A percentile compares a stretch with the other conserved stretches of the same genome.
Evolutionary conservation across 768 basidiomycete species (phyloP).

Genomic region (Auriscalpium orientale): DNA sequence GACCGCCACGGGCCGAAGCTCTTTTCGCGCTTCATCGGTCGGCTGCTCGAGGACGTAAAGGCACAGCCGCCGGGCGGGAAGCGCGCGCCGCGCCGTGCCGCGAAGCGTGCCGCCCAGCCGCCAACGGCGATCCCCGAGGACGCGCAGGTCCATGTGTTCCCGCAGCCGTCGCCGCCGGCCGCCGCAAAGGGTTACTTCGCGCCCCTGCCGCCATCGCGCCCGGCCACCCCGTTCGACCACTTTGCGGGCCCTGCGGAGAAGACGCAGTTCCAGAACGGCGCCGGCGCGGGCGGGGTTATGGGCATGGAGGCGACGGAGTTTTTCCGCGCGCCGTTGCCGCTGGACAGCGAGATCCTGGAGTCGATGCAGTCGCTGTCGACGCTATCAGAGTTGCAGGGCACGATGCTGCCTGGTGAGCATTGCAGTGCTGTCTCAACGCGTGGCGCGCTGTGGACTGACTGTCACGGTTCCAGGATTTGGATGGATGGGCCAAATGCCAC

Average conservation of each 20-base stretch:
- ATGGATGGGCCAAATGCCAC: background rate
- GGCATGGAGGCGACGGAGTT: constrained; percentile 11
- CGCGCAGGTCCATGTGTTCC: background rate
- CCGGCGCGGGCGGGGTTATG: background rate
- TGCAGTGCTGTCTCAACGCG: background rate
- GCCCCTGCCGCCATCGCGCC: constrained; percentile 4
- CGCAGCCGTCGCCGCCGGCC: background rate
- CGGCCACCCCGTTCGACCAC: constrained; percentile 12
- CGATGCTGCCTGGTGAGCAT: constrained; percentile 11
- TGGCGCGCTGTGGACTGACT: background rate
- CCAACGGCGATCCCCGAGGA: background rate
- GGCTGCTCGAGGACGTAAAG: constrained; percentile 17
- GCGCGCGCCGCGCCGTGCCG: background rate
- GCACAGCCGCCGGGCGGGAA: background rate
- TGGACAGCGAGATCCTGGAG: constrained; percentile 11
- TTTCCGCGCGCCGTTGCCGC: constrained; percentile 13
- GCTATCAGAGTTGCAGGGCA: constrained; percentile 1
- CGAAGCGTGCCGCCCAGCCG: background rate
- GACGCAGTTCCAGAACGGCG: background rate
- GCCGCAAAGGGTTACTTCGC: constrained; percentile 5
- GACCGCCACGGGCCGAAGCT: constrained; percentile 25
- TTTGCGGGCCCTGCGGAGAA: constrained; percentile 2
- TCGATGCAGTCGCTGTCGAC: constrained; percentile 13
- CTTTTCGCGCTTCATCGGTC: constrained; percentile 24
- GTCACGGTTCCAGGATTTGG: background rate